Percentiles rank a stretch among this genome's conserved stretches.
These are phyloP conservation scores for Aspergillus chevalieri DNA, from an alignment of 2,329 filamentous ascomycete species.

Conservation along the genomic window DNA sequence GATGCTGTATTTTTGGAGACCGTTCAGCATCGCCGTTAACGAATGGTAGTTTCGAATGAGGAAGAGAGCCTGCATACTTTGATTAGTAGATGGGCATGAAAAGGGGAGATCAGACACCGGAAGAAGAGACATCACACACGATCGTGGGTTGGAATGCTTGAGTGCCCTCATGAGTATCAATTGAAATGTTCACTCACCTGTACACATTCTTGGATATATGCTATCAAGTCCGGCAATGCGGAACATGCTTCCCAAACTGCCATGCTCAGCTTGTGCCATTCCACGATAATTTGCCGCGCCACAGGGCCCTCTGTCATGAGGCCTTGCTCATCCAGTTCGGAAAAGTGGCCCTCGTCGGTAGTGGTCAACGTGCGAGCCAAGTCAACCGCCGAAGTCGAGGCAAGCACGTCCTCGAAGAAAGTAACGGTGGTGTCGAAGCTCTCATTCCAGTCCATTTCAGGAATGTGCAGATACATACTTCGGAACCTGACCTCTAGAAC, in stretches of 20 bases:
- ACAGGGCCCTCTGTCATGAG: constrained; percentile 18
- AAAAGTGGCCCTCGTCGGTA: constrained; percentile 26
- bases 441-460: constrained; percentile 29
- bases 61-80: constrained; percentile 22
- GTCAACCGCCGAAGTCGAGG: constrained; percentile 24
- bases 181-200: constrained; percentile 21
- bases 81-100: constrained; percentile 1
- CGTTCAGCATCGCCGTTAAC: constrained; percentile 30
- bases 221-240: constrained; percentile 27
- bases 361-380: constrained; percentile 28
- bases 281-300: constrained; percentile 15
- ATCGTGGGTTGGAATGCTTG: too few species aligned
- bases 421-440: constrained; percentile 26
- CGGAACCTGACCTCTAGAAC: constrained; percentile 31
- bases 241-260: constrained; percentile 35
- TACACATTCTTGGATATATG: constrained; percentile 29
- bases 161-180: too few species aligned
- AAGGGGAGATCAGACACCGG: neutral
- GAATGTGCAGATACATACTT: constrained; percentile 28
- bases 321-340: constrained; percentile 18
- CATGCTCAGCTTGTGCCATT: constrained; percentile 28
- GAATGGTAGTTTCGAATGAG: constrained; percentile 31
- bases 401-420: constrained; percentile 31
- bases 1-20: constrained; percentile 29
- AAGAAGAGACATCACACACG: too few species aligned